Evolutionary conservation across 805 yeast species (phyloP), one percentile per base, ranked within the genome.

Genomic region (Maudiozyma turicensis): DNA sequence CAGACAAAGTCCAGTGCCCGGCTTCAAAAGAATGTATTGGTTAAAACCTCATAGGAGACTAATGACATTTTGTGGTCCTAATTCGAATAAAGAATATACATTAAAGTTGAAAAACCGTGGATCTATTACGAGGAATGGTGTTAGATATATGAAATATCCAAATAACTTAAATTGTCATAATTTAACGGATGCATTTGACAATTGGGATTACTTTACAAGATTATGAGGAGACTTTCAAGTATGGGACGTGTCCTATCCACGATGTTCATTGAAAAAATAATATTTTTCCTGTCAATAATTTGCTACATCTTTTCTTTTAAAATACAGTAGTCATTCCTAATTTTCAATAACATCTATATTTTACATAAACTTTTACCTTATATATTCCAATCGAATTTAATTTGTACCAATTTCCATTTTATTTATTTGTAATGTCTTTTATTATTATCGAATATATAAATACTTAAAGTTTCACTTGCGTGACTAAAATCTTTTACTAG

Each of bases 1-100:
- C 8, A 48, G 49, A 13, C 44, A 51, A 4, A 60, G 67, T 44
- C 63, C 68, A 7, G 57, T 62, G 2, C 55, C 58, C 11, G 58
- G 59, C 2, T 67, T 66, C 48, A 63, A 60, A 26, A 60, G 69
- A 46, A 53, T 67, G 33, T 56, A 61, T 48, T 66, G 71, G 71
- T 50, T 65, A 31, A 64, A 63, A 38, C 56, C 57, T 6, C 51
- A 53, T 2, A 60, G 58, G 42, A 56, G 70, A 47, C 49, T 44
- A 5, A 51, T 50, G 26, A 48, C 52, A 1, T 54, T 65, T 41
- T 54, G 58, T 54, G 62, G 62, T 13, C 58, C 53, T 44, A 58
- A 57, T 38, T 46, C 51, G 3, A 54, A 58, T n/a, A 56, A 50
- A 44, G 63, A 62, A 32, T 59, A 58, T 39, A 50, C 56, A 29